Base-by-base conservation (phyloP, 305 asterid species). In the Solanum hybrid region DNA sequence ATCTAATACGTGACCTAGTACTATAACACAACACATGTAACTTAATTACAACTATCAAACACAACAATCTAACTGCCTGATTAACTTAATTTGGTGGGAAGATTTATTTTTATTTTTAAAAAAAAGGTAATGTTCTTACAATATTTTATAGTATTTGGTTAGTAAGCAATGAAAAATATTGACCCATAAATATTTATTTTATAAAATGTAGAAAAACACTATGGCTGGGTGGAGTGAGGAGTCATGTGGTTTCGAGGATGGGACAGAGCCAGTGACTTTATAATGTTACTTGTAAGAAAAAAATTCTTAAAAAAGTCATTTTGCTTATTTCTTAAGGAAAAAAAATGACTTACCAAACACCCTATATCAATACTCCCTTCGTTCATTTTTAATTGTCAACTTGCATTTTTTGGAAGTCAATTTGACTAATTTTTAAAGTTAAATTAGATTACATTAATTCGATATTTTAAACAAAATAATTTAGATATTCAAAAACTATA, bases 301-400 rank as follows among this genome's bases (percentile, higher is more conserved):
- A 1, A 57, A 57, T 0, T 57, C 69, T 61, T 20, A 20, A 0
- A 1, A 20, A 61, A 61, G 71, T 61, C 71, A 61, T 61, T 61
- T 57, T 6, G 24, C 69, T 18, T 51, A 51, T 51, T 51, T 6
- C n/a, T 51, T 6, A 1, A 6, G 9, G 1, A 8, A 18, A 57
- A 51, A 51, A 2, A 57, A 57, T 57, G 69, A 57, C 69, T 18
- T 57, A 57, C 11, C 69, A 57, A 18, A 57, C 24, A 18, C 24
- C 1, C 24, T 18, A 57, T 57, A 57, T 57, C 69, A 18, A 6
- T 57, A 57, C 24, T 51, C 0, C n/a, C 1, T 1, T 0, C 10
- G n/a, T 6, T 0, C 24, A 57, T 18, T 6, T 51, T 51, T 2
- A 51, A 51, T 51, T 51, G 0, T 51, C n/a, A 51, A 6, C 0